Evolutionary conservation across 768 basidiomycete species (phyloP).

Genomic region (Mycena epipterygia): DNA sequence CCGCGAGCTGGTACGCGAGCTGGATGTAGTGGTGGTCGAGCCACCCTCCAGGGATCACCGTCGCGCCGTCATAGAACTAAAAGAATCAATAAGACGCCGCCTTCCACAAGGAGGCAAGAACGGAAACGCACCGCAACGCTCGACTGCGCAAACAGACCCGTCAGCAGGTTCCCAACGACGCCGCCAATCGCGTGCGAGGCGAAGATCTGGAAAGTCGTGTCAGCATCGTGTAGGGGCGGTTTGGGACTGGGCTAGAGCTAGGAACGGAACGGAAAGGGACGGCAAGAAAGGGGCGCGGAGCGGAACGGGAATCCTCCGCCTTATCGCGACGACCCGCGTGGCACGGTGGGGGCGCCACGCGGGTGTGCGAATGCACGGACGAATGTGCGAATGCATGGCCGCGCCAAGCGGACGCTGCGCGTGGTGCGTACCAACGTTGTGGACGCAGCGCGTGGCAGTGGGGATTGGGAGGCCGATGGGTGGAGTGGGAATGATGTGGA

Average conservation of each 20-base stretch:
- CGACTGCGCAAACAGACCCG: slow-evolving; percentile 89
- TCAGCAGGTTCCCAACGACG: slow-evolving; percentile 85
- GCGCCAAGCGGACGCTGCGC: too few relatives aligned
- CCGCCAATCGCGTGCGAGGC: slow-evolving; percentile 88
- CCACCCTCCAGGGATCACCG: slow-evolving; percentile 85
- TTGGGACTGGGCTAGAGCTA: background rate
- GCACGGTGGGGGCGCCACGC: background rate
- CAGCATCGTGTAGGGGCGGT: background rate
- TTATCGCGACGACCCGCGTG: background rate
- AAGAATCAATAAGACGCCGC: background rate
- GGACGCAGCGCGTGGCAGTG: too few relatives aligned
- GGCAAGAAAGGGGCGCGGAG: background rate
- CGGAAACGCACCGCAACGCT: slow-evolving; percentile 67
- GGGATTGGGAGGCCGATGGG: too few relatives aligned
- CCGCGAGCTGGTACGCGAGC: slow-evolving; percentile 88
- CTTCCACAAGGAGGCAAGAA: too few relatives aligned
- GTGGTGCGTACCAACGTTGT: too few relatives aligned
- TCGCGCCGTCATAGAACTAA: slow-evolving; percentile 74
- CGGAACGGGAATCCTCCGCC: background rate
- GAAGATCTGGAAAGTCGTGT: slow-evolving; percentile 83
- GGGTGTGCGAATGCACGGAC: background rate
- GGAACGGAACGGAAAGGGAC: background rate
- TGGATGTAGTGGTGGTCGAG: slow-evolving; percentile 86
- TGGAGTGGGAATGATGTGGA: too few relatives aligned
- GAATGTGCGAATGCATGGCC: background rate